Base-by-base conservation (phyloP, 306 rosid genomes). In the Styphnolobium japonicum region DNA sequence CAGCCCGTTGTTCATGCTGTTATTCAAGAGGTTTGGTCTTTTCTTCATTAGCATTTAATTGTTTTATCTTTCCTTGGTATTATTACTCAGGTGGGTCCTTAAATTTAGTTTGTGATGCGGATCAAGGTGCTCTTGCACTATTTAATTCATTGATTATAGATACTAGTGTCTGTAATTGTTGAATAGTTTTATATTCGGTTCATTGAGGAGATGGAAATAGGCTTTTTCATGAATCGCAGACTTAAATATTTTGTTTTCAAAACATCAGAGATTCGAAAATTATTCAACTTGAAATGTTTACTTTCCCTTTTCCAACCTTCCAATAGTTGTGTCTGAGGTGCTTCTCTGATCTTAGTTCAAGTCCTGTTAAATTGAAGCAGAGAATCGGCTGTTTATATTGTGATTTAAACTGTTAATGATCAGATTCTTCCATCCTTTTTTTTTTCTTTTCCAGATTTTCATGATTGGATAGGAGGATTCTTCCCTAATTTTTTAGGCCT, bases 381-480 rank as follows among this genome's bases (percentile, higher is more conserved):
- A 34, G 10, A 25, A 45, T 71, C 36, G 58, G 4, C 27, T 66
- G 15, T 40, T 48, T 80, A 0, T 37, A 2, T 42, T 53, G 58
- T 43, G 18, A 56, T 45, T 40, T 31, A 0, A 29, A 18, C 52
- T 21, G 33, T 43, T 42, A 22, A 6, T 64, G 11, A 76, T 56
- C 37, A 10, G 12, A 10, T 64, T 82, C 46, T 63, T 73, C 15
- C 12, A 11, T 49, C 11, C 0, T 7, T 7, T 53, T 61, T 31
- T 14, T 14, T 18, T 45, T 65, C 15, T 22, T 51, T 67, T 84
- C 68, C 85, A 85, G 91, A 71, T 57, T 80, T 75, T 81, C 77
- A 55, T 56, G 53, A 76, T 69, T 85, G 74, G 63, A 79, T 34
- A 45, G n/a, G 18, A 37, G 14, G 61, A 73, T 78, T 18, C 31